Evolutionary conservation across 129 eudicot genomes (phyloP).

Genomic region (Flaveria ramosissima): DNA sequence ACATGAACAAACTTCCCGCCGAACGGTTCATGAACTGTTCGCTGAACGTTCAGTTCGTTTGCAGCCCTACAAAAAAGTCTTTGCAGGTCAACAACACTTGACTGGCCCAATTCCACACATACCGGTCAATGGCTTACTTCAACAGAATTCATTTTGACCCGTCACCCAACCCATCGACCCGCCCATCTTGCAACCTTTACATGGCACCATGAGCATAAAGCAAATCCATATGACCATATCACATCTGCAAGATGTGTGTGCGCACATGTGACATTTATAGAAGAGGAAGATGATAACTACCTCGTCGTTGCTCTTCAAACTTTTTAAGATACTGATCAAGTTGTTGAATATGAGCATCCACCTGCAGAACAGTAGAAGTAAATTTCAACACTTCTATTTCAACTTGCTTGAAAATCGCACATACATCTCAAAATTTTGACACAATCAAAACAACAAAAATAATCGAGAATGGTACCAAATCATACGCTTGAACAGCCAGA

Average conservation of each 20-base stretch:
- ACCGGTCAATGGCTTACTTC: not conserved
- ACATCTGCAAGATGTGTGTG: not conserved
- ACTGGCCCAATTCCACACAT: not conserved
- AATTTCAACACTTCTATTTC: not conserved
- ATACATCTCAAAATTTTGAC: not conserved
- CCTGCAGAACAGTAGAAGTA: conserved; percentile 39
- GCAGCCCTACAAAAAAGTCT: no score
- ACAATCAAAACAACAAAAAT: not conserved
- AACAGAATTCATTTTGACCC: not conserved
- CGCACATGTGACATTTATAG: not conserved
- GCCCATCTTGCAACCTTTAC: not conserved
- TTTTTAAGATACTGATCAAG: conserved; percentile 86
- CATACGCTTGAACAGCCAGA: conserved; percentile 83
- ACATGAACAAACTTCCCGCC: no score
- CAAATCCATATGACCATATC: not conserved
- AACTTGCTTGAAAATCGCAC: not conserved
- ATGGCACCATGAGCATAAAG: not conserved
- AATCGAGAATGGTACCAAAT: conserved; percentile 47
- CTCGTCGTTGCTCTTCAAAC: conserved; percentile 78
- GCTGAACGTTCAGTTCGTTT: no score
- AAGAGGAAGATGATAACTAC: conserved; percentile 39
- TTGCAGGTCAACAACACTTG: no score
- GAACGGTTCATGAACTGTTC: no score
- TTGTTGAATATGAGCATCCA: conserved; percentile 90
- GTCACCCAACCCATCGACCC: not conserved